Conservation (phyloP, 2,329 filamentous ascomycete species). For the Aspergillus fumigatiaffinis region DNA sequence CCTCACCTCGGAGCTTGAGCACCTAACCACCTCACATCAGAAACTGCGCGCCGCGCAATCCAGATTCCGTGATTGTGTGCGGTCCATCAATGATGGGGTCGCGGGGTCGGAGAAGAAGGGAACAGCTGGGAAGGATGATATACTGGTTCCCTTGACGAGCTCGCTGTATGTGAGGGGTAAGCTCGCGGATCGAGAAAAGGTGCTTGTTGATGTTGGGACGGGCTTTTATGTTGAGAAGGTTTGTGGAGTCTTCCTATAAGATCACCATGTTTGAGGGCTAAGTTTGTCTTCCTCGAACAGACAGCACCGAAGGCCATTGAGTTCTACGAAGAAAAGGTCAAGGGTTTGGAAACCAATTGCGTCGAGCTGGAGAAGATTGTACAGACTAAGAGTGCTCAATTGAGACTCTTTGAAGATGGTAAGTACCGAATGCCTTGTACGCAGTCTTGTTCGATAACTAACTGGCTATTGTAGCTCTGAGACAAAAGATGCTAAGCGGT, state of each 20-base stretch:
- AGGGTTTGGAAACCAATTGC: slow-evolving; percentile 61
- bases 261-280: slow-evolving; percentile 2
- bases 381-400: slow-evolving; percentile 74
- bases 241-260: slow-evolving; percentile 7
- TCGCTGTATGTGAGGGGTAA: slow-evolving; percentile 89
- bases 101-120: slow-evolving; percentile 32
- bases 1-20: slow-evolving; percentile 91
- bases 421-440: slow-evolving; percentile 24
- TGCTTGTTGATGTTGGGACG: slow-evolving; percentile 89
- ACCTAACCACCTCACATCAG: slow-evolving; percentile 83
- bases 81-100: slow-evolving; percentile 64
- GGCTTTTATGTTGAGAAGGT: slow-evolving; percentile 95
- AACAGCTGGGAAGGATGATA: slow-evolving; percentile 40
- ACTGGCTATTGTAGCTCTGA: slow-evolving; percentile 39
- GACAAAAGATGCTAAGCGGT: slow-evolving; percentile 50
- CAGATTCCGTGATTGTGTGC: slow-evolving; percentile 87
- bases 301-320: slow-evolving; percentile 57
- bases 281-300: slow-evolving; percentile 24
- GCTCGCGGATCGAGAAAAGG: slow-evolving; percentile 68
- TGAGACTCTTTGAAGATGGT: slow-evolving; percentile 87
- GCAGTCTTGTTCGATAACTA: slow-evolving; percentile 11
- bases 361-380: slow-evolving; percentile 66
- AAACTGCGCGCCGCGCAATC: slow-evolving; percentile 85
- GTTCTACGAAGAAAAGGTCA: slow-evolving; percentile 67
- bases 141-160: slow-evolving; percentile 91